Base-by-base conservation (phyloP, 257 asterid species). In the Primulina huaijiensis region DNA sequence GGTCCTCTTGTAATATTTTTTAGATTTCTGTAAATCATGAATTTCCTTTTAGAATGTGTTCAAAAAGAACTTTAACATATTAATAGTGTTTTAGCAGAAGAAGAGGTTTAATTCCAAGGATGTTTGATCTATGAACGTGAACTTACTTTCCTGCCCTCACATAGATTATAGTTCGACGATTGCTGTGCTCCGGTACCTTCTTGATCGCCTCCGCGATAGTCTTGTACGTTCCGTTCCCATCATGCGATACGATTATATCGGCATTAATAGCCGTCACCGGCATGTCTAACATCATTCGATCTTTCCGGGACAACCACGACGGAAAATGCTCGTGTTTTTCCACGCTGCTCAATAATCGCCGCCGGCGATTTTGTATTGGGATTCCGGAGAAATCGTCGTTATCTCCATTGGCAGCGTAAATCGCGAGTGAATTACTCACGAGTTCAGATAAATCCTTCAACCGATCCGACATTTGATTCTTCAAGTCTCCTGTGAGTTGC, bases 81-180 rank as follows among this genome's bases (percentile, higher is more conserved):
- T 40, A 11, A 2, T 40, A 3, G 16, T 40, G 5, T 40, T 40
- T 23, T 23, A 23, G 33, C 5, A 30, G 33, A 30, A 30, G 33
- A 2, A 30, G 33, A 30, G 33, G 2, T 30, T 31, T 31, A 33
- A 33, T 33, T 33, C 5, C 1, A 7, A 34, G 38, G 8, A 34
- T 43, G n/a, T 43, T 12, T 5, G 55, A 43, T 43, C 1, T 43
- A 43, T 12, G 14, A n/a, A 43, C 50, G 0, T 50, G 20, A 50
- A 71, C 81, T 75, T 80, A 84, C 87, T 65, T 82, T 82, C 89
- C 89, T 29, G 85, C 89, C 75, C 29, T 82, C 62, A 84, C 82
- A 77, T 79, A 84, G 65, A 84, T 82, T 23, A 82, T 76, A 29
- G 76, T 73, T 20, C 89, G 80, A 4, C 73, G 77, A 23, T 2